Evolutionary conservation across 495 filamentous ascomycete species (phyloP), one percentile per base, ranked within the genome.

Genomic region (Neurospora sp.): DNA sequence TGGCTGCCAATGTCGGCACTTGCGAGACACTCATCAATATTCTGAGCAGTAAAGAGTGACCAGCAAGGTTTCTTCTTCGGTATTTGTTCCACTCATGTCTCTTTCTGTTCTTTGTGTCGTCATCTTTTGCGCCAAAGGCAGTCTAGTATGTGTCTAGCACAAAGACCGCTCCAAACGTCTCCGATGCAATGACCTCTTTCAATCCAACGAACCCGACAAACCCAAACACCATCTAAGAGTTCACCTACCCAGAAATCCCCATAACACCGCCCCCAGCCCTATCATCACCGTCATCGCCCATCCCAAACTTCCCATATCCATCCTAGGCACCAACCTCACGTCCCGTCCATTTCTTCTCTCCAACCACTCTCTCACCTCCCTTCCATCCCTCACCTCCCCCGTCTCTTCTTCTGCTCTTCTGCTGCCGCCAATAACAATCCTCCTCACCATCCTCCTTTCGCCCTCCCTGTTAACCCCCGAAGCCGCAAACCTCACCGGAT

Each of bases 401-500:
- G 21, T 9, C 9, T 24, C 45, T 5, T 90, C 17, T 88, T 91
- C 70, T 86, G 87, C 21, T 90, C 91, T 40, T 81, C 86, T 15
- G 85, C 89, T 73, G 86, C 88, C 36, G 72, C 78, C 7, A 70
- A 89, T 81, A 66, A 85, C 82, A 78, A 90, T 84, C 76, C 88
- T 86, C 91, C 90, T 88, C 86, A 92, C 69, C 84, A 89, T 70
- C 87, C 76, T 4, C 43, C 87, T 72, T 74, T 75, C 34, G 69
- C 83, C 39, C 83, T 85, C 40, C 84, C 87, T 70, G 86, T 82
- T 73, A 84, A 82, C 45, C 74, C 78, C 31, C 79, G 77, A 45
- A 69, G 83, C 2, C 0, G 48, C 48, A 59, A 1, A 59, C 21
- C 21, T 59, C 9, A 59, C 48, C 10, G 48, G 48, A 28, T 59